phyloP scores from a whole-genome alignment of 805 yeast species.

The Saccharomycopsis babjevae region DNA sequence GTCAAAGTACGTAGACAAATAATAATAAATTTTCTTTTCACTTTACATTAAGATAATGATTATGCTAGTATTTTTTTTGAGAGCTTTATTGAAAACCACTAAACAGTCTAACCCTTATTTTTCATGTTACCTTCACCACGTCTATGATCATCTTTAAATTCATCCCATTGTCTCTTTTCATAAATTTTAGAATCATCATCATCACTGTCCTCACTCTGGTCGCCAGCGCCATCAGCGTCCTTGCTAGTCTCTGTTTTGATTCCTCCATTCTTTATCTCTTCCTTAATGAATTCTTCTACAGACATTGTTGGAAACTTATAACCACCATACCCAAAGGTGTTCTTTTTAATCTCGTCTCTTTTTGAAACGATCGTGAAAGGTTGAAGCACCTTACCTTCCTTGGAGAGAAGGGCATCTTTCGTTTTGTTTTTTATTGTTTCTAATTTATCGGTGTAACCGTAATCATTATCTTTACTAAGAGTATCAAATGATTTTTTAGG shows the following conservation, averaged over 20 bases:
- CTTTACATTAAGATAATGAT: background rate
- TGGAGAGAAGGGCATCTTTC: constrained; percentile 45
- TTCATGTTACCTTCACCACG: constrained; percentile 87
- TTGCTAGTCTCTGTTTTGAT: constrained; percentile 40
- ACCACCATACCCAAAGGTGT: constrained; percentile 76
- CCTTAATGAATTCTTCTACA: constrained; percentile 81
- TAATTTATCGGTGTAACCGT: constrained; percentile 54
- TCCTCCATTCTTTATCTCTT: constrained; percentile 79
- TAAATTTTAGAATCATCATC: constrained; percentile 61
- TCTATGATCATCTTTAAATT: constrained; percentile 75
- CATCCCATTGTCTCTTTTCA: constrained; percentile 85
- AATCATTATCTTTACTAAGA: constrained; percentile 24
- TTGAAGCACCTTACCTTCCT: constrained; percentile 66
- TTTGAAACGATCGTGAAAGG: constrained; percentile 71
- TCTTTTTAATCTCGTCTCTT: constrained; percentile 44
- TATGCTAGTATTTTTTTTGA: background rate
- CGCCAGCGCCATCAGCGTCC: constrained; percentile 26
- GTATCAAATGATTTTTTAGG: constrained; percentile 11
- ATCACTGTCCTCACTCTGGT: constrained; percentile 35
- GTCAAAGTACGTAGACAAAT: background rate
- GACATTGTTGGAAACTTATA: constrained; percentile 90
- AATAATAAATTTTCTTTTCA: background rate
- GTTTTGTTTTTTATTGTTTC: constrained; percentile 31
- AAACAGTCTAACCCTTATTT: constrained; percentile 39
- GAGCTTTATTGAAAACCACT: background rate